Evolutionary conservation across 2,329 filamentous ascomycete genomes (phyloP).

Genomic region (Diaporthe eres): DNA sequence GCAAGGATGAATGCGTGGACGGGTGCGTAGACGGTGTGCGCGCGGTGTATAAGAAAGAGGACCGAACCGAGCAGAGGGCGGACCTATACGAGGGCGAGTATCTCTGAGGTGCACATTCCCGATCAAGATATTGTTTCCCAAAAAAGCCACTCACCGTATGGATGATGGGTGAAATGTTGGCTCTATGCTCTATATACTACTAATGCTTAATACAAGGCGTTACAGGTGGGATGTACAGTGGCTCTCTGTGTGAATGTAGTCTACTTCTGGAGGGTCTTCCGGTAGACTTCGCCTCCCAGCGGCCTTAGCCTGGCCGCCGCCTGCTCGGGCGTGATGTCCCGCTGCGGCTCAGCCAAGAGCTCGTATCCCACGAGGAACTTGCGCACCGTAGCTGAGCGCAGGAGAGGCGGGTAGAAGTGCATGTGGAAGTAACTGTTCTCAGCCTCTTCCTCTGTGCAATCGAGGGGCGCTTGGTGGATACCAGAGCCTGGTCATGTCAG

Average conservation of each 20-base stretch:
- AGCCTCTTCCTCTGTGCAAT: constrained; percentile 84
- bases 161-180: not conserved
- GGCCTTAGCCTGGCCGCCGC: constrained; percentile 82
- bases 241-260: not conserved
- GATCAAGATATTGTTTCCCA: not conserved
- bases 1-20: not conserved
- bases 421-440: constrained; percentile 94
- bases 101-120: not conserved
- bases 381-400: constrained; percentile 92
- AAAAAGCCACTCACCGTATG: not conserved
- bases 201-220: constrained; percentile 18
- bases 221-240: constrained; percentile 4
- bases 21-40: not conserved
- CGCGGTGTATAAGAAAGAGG: not conserved
- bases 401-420: constrained; percentile 95
- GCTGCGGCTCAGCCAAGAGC: constrained; percentile 96
- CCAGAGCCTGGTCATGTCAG: constrained; percentile 76
- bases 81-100: not conserved
- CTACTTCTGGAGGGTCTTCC: constrained; percentile 68
- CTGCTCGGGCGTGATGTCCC: constrained; percentile 98
- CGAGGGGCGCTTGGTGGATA: constrained; percentile 93
- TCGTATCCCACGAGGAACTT: constrained; percentile 99
- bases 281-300: constrained; percentile 87
- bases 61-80: no score
- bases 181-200: constrained; percentile 6